Evolutionary conservation across 306 rosid species (phyloP), one percentile per base, ranked within the genome.

Genomic region (Arachis hypogaea): DNA sequence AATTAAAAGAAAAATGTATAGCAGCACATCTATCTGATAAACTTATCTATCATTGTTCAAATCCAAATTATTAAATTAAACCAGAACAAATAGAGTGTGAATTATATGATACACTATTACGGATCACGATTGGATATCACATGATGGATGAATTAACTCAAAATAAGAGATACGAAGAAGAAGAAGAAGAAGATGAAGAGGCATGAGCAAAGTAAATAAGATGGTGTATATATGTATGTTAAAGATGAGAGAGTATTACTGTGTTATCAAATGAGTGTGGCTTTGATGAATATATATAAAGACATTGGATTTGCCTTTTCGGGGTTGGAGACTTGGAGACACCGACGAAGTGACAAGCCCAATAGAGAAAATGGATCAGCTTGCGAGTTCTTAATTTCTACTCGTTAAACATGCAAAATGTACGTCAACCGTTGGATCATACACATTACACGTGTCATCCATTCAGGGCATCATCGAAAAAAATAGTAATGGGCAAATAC

Each of bases 41-140:
- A 22, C 28, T 22, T 22, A 22, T 22, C 28, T 22, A 22, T 22
- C 28, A 0, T 22, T 22, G 1, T 22, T 22, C 28, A 22, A 22
- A 22, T 22, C 28, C 28, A 22, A 22, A 22, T 22, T 33, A 33
- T 33, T 33, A 33, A 33, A 33, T 68, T 60, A 67, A 73, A 74
- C 18, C 43, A 9, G 71, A 74, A 62, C 62, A 9, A 61, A 22
- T 46, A 51, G 46, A 11, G 3, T 45, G 63, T 4, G 54, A 69
- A 63, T 64, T 69, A 11, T 38, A 49, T 80, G 84, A 75, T 80
- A 63, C 84, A 80, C 80, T 57, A 63, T 62, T 1, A 69, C 63
- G 80, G 80, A 56, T 80, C 80, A 80, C 80, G 14, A 29, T 75
- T 80, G 73, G 73, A 63, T 7, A 14, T 47, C 84, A 75, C 84